These are phyloP conservation scores for Daedaleopsis sinensis DNA, from an alignment of 768 basidiomycete genomes.

Conservation along the genomic window DNA sequence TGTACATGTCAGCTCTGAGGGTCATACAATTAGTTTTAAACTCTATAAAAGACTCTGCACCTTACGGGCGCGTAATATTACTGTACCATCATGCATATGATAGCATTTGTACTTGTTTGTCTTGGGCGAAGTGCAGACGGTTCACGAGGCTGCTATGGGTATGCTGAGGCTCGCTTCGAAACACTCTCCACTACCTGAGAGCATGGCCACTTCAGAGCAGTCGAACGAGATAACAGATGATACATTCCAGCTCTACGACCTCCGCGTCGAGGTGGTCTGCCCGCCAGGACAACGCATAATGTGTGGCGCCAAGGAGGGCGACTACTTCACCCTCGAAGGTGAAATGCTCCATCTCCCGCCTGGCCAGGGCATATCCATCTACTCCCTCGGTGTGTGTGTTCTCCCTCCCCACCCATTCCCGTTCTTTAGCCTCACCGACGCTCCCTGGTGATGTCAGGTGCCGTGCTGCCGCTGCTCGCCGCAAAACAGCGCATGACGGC, in stretches of 20 bases:
- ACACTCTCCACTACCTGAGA: too few relatives aligned
- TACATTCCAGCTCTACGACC: conserved; percentile 62
- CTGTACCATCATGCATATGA: too few relatives aligned
- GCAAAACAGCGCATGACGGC: conserved; percentile 64
- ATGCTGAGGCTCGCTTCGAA: too few relatives aligned
- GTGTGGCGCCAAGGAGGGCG: conserved; percentile 67
- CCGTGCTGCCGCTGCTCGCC: conserved; percentile 66
- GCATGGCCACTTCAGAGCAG: neutral
- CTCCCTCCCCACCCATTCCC: neutral
- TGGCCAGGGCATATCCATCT: conserved; percentile 68
- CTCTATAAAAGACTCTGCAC: too few relatives aligned
- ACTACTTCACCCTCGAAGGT: conserved; percentile 63
- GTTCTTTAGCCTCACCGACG: too few relatives aligned
- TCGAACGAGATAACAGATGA: neutral
- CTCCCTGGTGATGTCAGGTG: conserved; percentile 37
- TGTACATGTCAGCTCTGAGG: too few relatives aligned
- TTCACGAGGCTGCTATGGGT: too few relatives aligned
- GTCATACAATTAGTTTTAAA: too few relatives aligned
- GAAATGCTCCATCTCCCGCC: conserved; percentile 66
- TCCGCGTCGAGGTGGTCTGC: conserved; percentile 64
- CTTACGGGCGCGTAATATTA: too few relatives aligned
- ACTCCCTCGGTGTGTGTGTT: conserved; percentile 52
- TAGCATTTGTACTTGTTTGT: too few relatives aligned
- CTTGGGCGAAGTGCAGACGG: too few relatives aligned
- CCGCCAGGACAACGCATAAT: conserved; percentile 58